A percentile compares a stretch with the other conserved stretches of the same genome.
phyloP scores from a whole-genome alignment of 768 basidiomycete species.

The Pleurotus djamor region DNA sequence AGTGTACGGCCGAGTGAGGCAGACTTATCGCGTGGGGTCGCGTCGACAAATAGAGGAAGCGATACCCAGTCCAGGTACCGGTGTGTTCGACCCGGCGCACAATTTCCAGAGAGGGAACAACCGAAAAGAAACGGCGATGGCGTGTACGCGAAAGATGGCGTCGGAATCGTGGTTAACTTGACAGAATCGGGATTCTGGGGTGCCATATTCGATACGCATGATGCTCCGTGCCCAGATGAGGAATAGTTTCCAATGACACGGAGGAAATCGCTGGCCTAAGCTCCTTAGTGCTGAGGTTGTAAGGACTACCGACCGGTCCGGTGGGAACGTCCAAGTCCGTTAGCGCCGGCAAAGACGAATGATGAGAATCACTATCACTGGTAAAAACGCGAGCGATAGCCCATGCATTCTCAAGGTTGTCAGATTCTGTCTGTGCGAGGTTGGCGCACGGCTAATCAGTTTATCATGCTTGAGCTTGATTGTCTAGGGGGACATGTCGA shows the following conservation, averaged over 20 bases:
- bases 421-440: not conserved
- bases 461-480: not conserved
- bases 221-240: not conserved
- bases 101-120: not conserved
- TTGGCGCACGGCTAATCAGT: not conserved
- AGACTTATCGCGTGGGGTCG: not conserved
- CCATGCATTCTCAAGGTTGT: not conserved
- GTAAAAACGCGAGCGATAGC: too few species aligned
- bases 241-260: not conserved
- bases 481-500: not conserved
- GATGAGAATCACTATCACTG: not conserved
- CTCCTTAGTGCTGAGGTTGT: too few species aligned
- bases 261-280: too few species aligned
- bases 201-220: too few species aligned
- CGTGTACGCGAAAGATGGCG: not conserved
- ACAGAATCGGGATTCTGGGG: not conserved
- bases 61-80: slow-evolving; percentile 3
- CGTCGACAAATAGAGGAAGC: not conserved
- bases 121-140: not conserved
- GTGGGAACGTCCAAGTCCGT: not conserved
- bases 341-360: not conserved
- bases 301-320: slow-evolving; percentile 1
- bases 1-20: not conserved
- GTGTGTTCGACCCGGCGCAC: slow-evolving; percentile 1
- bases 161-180: not conserved